Base-by-base conservation (phyloP, 2,329 filamentous ascomycete species). In the Venturia pyrina region DNA sequence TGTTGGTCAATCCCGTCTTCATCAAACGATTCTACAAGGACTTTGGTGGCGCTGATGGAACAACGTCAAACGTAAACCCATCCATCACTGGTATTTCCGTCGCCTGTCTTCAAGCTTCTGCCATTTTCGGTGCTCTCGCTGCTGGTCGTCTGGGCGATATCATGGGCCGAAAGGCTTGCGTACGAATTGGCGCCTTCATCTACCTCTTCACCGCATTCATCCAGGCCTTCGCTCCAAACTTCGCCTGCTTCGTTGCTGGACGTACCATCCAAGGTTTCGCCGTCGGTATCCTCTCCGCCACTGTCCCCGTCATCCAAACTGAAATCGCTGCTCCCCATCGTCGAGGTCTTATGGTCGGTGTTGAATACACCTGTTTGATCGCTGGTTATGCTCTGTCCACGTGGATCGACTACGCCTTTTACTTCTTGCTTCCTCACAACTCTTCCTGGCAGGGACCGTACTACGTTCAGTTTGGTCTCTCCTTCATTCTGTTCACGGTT, bases 1-100 rank as follows among this genome's bases (percentile, higher is more conserved):
- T 78, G 19, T 71, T 78, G 17, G 74, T 78, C 56, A 78, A 78
- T 41, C 72, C 74, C 1, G 71, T 78, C 17, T 78, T 78, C 61
- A 69, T 78, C n/a, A 68, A 71, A n/a, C 73, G 75, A 43, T 77
- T 78, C 68, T 78, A 75, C 70, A 73, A 70, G 40, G 70, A 75
- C 46, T 76, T 73, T 65, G 76, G 76, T 0, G 76, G 76, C 34
- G 73, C 72, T 11, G 71, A 77, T 66, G 76, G 76, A 3, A 70
- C 68, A 32, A 17, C n/a, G 1, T 3, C 67, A 15, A 60, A 68
- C 1, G 69, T 75, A 62, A 73, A 77, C 63, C 76, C 76, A n/a
- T 74, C 75, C 28, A 75, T 78, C 44, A 77, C 73, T 11, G 75
- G 75, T 24, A 77, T 77, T 13, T 53, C 48, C 13, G 48, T 53